phyloP scores from a whole-genome alignment of 2,329 filamentous ascomycete species.

The Torrubiella hemipterigena region DNA sequence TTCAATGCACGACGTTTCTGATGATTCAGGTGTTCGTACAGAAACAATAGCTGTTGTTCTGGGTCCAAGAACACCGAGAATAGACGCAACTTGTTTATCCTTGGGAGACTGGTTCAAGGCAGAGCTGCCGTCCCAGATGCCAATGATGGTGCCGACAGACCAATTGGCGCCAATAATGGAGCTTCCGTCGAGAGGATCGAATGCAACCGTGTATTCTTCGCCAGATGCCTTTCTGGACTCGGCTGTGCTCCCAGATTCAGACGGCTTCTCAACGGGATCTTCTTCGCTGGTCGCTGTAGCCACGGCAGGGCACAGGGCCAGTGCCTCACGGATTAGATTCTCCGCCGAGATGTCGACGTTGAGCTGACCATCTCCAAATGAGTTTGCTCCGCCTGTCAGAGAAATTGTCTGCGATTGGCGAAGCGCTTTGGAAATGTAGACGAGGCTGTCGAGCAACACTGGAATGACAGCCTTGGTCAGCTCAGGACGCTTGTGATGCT shows the following conservation, averaged over 20 bases:
- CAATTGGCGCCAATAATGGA: conserved; percentile 48
- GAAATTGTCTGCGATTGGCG: conserved; percentile 31
- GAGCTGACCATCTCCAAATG: conserved; percentile 47
- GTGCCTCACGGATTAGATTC: conserved; percentile 28
- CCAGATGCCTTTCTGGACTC: neutral
- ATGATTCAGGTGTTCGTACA: conserved; percentile 29
- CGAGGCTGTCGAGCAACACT: conserved; percentile 30
- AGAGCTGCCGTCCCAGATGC: conserved; percentile 41
- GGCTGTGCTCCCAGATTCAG: conserved; percentile 8
- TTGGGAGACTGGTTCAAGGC: conserved; percentile 28
- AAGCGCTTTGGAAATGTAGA: conserved; percentile 30
- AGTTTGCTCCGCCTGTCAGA: conserved; percentile 36
- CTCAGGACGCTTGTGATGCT: neutral
- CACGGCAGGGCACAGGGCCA: conserved; percentile 31
- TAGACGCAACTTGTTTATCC: conserved; percentile 31
- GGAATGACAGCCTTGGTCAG: conserved; percentile 31
- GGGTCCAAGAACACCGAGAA: conserved; percentile 42
- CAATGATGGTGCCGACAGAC: conserved; percentile 47
- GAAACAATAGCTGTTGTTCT: conserved; percentile 44
- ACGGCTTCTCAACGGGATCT: conserved; percentile 37
- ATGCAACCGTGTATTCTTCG: conserved; percentile 45
- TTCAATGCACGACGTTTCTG: conserved; percentile 34
- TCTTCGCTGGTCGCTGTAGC: conserved; percentile 47
- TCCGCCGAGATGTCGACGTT: conserved; percentile 46
- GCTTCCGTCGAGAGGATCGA: conserved; percentile 52